Percentiles rank a stretch among this genome's conserved stretches.
Evolutionary conservation across 2,329 filamentous ascomycete genomes (phyloP).

Genomic region (Aureobasidium sp.): DNA sequence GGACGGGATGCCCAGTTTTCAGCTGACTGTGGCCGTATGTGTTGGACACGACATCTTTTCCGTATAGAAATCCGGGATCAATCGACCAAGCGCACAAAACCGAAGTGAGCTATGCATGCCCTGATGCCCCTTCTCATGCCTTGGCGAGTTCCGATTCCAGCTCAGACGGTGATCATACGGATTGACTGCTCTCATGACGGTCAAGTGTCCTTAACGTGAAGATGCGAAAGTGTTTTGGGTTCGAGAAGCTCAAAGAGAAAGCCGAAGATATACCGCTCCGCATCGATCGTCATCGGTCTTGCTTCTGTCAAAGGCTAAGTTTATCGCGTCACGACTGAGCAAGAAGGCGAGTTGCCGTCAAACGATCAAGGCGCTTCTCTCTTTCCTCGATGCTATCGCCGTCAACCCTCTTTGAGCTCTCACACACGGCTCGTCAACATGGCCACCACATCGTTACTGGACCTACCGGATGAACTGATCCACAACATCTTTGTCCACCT

Average conservation of each 20-base stretch:
- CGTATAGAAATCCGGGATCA: too few relatives aligned
- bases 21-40: too few relatives aligned
- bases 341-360: not conserved
- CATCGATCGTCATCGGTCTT: not conserved
- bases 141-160: not conserved
- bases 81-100: too few relatives aligned
- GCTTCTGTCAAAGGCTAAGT: not conserved
- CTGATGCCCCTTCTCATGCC: too few relatives aligned
- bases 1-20: too few relatives aligned
- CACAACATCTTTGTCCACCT: constrained; percentile 64
- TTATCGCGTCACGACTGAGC: constrained; percentile 1
- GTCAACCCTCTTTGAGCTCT: not conserved
- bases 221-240: not conserved
- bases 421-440: not conserved
- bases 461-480: constrained; percentile 75
- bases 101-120: not conserved
- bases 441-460: not conserved
- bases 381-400: not conserved
- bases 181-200: too few relatives aligned
- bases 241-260: too few relatives aligned
- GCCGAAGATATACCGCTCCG: not conserved
- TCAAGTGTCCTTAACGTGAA: not conserved
- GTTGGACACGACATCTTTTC: too few relatives aligned
- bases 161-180: not conserved
- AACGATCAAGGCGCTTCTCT: not conserved